Conservation (phyloP, 208 protist species). For the Angomonas desouzai region DNA sequence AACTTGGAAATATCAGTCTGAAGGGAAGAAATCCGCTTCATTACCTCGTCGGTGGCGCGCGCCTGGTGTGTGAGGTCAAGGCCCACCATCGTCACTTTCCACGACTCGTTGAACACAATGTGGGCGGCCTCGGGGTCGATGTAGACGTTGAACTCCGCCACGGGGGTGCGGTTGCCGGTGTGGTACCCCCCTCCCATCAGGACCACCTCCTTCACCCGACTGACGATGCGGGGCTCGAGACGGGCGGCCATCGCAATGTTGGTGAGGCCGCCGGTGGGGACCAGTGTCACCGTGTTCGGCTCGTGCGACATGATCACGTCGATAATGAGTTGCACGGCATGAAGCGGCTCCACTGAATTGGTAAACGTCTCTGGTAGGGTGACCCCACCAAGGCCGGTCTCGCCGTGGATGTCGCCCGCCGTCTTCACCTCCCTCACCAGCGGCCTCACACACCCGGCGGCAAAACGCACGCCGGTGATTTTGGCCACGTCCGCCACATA, state of each 20-base stretch:
- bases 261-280: conserved; percentile 70
- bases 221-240: conserved; percentile 63
- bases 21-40: conserved; percentile 35
- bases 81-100: conserved; percentile 73
- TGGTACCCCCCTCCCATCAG: conserved; percentile 76
- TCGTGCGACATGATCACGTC: conserved; percentile 52
- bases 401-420: conserved; percentile 71
- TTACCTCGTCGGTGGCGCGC: conserved; percentile 37
- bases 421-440: conserved; percentile 34
- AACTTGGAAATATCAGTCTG: conserved; percentile 30
- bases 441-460: conserved; percentile 37
- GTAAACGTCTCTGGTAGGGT: conserved; percentile 19
- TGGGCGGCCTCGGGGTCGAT: conserved; percentile 72
- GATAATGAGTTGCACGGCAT: conserved; percentile 56
- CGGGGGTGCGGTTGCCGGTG: conserved; percentile 46
- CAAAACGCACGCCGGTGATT: conserved; percentile 37
- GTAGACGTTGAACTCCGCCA: conserved; percentile 81
- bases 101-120: conserved; percentile 68
- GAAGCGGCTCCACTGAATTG: conserved; percentile 30
- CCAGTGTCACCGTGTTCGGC: conserved; percentile 47
- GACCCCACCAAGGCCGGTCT: conserved; percentile 53
- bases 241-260: conserved; percentile 75
- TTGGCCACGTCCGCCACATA: conserved; percentile 34
- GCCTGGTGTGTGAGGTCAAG: conserved; percentile 82
- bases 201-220: conserved; percentile 66